phyloP scores from a whole-genome alignment of 164 flowering plant genomes.

The Cinnamomum micranthum region DNA sequence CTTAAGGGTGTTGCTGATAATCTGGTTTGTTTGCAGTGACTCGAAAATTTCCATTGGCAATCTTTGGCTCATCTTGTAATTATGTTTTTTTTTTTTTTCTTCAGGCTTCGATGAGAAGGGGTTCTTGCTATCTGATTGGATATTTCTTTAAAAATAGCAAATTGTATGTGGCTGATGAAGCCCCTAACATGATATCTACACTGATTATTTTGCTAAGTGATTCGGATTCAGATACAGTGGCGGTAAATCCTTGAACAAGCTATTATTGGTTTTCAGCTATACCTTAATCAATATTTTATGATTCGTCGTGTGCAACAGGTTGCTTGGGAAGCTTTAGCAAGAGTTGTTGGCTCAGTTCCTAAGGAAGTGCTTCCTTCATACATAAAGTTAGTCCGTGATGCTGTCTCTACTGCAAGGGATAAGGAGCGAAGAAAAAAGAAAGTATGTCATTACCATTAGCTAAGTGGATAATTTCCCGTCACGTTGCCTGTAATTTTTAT shows the following conservation, averaged over 20 bases:
- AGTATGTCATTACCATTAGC: constrained; percentile 26
- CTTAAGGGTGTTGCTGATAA: constrained; percentile 76
- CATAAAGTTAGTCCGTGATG: constrained; percentile 91
- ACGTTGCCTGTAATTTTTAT: not conserved
- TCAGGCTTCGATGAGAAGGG: constrained; percentile 75
- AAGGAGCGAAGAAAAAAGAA: constrained; percentile 90
- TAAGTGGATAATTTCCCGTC: not conserved
- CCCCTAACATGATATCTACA: constrained; percentile 82
- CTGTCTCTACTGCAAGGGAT: constrained; percentile 87
- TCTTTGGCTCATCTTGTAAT: not conserved
- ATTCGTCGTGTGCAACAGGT: constrained; percentile 36
- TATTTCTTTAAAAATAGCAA: constrained; percentile 91
- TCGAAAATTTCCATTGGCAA: not conserved
- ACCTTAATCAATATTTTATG: constrained; percentile 3
- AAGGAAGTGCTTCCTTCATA: constrained; percentile 91
- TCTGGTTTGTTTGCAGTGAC: constrained; percentile 42
- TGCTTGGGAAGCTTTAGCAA: constrained; percentile 94
- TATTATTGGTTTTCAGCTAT: not conserved
- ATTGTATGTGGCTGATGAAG: constrained; percentile 91
- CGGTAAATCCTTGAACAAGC: constrained; percentile 34
- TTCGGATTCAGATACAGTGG: constrained; percentile 75
- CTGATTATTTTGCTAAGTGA: constrained; percentile 85
- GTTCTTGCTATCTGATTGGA: constrained; percentile 79
- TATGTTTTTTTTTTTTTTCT: constrained; percentile 6
- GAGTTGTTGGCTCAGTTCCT: constrained; percentile 80